Evolutionary conservation across 2,329 filamentous ascomycete genomes (phyloP).

Genomic region (Dichotomopilus funicola): DNA sequence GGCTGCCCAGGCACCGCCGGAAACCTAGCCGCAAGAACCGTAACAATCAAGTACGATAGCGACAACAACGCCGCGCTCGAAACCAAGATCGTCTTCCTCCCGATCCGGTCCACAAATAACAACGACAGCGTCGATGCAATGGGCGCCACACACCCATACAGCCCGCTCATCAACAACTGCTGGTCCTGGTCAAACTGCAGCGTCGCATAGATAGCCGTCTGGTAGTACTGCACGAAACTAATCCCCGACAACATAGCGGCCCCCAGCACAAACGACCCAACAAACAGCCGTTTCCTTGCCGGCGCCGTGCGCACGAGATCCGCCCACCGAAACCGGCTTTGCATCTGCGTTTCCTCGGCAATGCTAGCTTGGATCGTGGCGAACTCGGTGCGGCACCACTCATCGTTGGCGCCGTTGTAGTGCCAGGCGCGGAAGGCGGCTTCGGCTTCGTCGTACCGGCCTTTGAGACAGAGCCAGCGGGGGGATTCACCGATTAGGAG

Average conservation of each 20-base stretch:
- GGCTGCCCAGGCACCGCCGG: constrained; percentile 31
- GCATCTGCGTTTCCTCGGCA: constrained; percentile 28
- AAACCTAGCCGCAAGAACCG: constrained; percentile 32
- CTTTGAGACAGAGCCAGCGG: constrained; percentile 33
- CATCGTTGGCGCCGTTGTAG: constrained; percentile 30
- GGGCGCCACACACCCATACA: constrained; percentile 34
- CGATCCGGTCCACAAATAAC: constrained; percentile 35
- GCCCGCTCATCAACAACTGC: constrained; percentile 35
- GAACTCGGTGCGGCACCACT: constrained; percentile 33
- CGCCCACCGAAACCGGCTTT: constrained; percentile 28
- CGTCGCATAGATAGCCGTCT: constrained; percentile 37
- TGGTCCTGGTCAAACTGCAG: constrained; percentile 32
- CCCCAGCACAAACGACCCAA: constrained; percentile 36
- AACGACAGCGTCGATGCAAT: constrained; percentile 33
- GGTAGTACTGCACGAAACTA: constrained; percentile 38
- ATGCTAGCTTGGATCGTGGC: constrained; percentile 32
- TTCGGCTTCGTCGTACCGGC: constrained; percentile 32
- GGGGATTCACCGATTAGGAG: constrained; percentile 33
- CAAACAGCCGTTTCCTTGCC: constrained; percentile 34
- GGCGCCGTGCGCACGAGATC: constrained; percentile 30
- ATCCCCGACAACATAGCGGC: constrained; percentile 37
- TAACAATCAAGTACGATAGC: constrained; percentile 35
- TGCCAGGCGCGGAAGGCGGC: constrained; percentile 32
- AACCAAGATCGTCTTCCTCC: constrained; percentile 33
- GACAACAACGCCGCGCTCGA: constrained; percentile 32